Conservation (phyloP, 2,329 filamentous ascomycete genomes). For the Cytospora piceicola region DNA sequence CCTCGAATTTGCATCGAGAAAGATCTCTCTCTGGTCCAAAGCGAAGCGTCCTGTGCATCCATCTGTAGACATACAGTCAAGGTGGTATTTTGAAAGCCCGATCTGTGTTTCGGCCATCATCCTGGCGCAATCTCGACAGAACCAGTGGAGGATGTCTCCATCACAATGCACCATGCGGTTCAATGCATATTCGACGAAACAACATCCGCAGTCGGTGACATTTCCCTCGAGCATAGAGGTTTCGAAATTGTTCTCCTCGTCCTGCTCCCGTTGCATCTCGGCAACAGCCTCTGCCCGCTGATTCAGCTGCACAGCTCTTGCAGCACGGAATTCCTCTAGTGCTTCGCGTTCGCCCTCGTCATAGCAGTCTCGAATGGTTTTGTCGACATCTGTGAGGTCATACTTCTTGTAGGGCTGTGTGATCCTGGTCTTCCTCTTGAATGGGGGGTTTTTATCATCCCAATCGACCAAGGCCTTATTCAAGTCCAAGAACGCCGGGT, state of each 20-base stretch:
- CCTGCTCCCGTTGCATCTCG: constrained; percentile 37
- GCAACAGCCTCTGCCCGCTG: constrained; percentile 34
- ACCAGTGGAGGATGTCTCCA: constrained; percentile 62
- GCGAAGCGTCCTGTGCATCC: constrained; percentile 68
- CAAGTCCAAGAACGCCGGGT: constrained; percentile 42
- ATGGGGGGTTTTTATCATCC: constrained; percentile 29
- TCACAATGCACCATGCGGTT: constrained; percentile 73
- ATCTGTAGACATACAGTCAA: constrained; percentile 72
- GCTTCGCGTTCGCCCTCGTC: constrained; percentile 37
- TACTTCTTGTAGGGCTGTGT: constrained; percentile 33
- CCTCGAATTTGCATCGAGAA: constrained; percentile 61
- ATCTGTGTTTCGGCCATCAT: constrained; percentile 69
- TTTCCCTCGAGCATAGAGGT: constrained; percentile 53
- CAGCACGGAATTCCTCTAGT: constrained; percentile 46
- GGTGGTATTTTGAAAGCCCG: constrained; percentile 68
- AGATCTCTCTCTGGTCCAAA: constrained; percentile 55
- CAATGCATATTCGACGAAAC: constrained; percentile 67
- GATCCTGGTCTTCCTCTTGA: constrained; percentile 39
- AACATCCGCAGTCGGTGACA: constrained; percentile 72
- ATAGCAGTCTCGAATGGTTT: constrained; percentile 29
- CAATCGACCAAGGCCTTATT: constrained; percentile 35
- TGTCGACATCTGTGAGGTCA: constrained; percentile 31
- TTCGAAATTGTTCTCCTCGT: constrained; percentile 47
- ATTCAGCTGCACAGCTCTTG: constrained; percentile 38
- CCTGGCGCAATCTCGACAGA: constrained; percentile 70